phyloP scores from a whole-genome alignment of 2,329 filamentous ascomycete genomes.

The Fusarium euwallaceae region DNA sequence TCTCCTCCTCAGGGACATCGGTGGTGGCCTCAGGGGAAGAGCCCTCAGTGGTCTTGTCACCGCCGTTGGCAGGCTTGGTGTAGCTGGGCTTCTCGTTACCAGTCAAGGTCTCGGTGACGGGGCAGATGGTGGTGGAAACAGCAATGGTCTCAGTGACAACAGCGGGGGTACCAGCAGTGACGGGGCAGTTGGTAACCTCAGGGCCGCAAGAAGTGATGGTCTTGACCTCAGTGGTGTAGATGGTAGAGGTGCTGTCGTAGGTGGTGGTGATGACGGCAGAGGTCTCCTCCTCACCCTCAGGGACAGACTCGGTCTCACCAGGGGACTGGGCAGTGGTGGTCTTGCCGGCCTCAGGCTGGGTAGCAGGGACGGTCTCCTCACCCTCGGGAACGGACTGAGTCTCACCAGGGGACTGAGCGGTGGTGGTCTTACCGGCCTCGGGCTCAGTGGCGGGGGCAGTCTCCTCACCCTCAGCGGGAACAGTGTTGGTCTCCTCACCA shows the following conservation, averaged over 20 bases:
- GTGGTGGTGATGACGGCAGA: constrained; percentile 46
- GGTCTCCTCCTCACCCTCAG: constrained; percentile 17
- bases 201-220: constrained; percentile 53
- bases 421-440: constrained; percentile 30
- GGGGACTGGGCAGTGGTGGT: constrained; percentile 29
- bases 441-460: constrained; percentile 14
- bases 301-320: constrained; percentile 45
- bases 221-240: constrained; percentile 50
- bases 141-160: constrained; percentile 38
- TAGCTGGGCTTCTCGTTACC: constrained; percentile 1
- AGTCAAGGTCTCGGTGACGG: not conserved
- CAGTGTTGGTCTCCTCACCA: constrained; percentile 29
- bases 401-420: constrained; percentile 28
- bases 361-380: constrained; percentile 15
- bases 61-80: constrained; percentile 15
- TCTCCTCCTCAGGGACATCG: constrained; percentile 23
- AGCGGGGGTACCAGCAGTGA: constrained; percentile 41
- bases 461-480: constrained; percentile 12
- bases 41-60: constrained; percentile 30
- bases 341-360: constrained; percentile 23
- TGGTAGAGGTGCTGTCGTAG: constrained; percentile 46
- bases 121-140: constrained; percentile 30
- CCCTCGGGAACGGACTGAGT: constrained; percentile 43
- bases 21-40: constrained; percentile 15
- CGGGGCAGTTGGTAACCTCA: constrained; percentile 61